These are phyloP conservation scores for Globisporangium orthogonon DNA, from an alignment of 352 stramenopile species.

Conservation along the genomic window DNA sequence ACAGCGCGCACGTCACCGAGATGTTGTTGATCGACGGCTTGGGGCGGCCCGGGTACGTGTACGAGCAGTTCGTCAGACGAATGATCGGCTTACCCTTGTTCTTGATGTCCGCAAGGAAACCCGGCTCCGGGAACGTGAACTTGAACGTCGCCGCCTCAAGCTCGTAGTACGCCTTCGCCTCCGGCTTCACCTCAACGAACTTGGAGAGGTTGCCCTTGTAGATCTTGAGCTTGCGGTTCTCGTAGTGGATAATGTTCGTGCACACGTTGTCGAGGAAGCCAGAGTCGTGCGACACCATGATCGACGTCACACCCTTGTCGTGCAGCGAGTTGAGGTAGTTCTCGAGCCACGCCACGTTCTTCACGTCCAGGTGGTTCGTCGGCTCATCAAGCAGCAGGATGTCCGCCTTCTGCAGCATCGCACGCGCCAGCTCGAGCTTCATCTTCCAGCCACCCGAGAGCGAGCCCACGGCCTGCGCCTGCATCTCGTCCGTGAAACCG, in stretches of 20 bases:
- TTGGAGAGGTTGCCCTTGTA: conserved; percentile 85
- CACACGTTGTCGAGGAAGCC: conserved; percentile 97
- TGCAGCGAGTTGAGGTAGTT: conserved; percentile 86
- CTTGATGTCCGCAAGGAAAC: conserved; percentile 88
- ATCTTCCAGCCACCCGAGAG: conserved; percentile 96
- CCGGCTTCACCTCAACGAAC: conserved; percentile 83
- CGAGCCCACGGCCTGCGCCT: conserved; percentile 87
- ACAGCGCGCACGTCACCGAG: conserved; percentile 71
- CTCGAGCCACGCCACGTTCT: conserved; percentile 91
- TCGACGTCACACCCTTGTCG: conserved; percentile 78
- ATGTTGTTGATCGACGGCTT: conserved; percentile 86
- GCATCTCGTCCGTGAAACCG: conserved; percentile 93
- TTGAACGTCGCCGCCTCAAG: conserved; percentile 79
- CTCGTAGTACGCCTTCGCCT: conserved; percentile 89
- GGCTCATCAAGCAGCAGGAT: conserved; percentile 96
- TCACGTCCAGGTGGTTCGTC: conserved; percentile 93
- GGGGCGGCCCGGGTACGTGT: conserved; percentile 69
- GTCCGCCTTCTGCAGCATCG: conserved; percentile 94
- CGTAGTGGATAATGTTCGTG: conserved; percentile 98
- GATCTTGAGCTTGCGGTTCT: conserved; percentile 88
- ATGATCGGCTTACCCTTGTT: conserved; percentile 90
- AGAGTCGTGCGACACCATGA: conserved; percentile 96
- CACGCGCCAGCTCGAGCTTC: conserved; percentile 92
- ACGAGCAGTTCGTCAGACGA: conserved; percentile 82
- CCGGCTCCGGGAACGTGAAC: conserved; percentile 84